These are phyloP conservation scores for Scopulariopsis brevicaulis DNA, from an alignment of 2,329 filamentous ascomycete species.

Conservation along the genomic window DNA sequence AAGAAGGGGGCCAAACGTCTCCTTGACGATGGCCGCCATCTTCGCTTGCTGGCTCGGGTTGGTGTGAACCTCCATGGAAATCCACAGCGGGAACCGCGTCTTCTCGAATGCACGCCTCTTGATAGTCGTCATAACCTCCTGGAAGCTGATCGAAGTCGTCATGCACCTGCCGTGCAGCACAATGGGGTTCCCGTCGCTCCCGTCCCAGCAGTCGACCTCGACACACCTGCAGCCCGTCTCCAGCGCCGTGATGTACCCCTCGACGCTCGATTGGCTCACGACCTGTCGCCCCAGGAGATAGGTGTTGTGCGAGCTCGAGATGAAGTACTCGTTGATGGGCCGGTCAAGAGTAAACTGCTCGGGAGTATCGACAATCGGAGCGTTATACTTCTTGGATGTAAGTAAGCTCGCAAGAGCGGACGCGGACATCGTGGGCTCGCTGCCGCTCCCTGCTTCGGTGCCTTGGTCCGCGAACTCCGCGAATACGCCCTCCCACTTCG, in stretches of 20 bases:
- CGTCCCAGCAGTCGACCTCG: slow-evolving; percentile 98
- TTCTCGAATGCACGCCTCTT: slow-evolving; percentile 88
- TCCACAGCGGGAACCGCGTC: slow-evolving; percentile 80
- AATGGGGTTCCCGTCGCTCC: slow-evolving; percentile 71
- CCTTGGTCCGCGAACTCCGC: slow-evolving; percentile 41
- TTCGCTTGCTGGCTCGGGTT: slow-evolving; percentile 66
- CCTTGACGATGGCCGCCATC: slow-evolving; percentile 86
- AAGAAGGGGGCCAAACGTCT: slow-evolving; percentile 70
- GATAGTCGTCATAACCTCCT: slow-evolving; percentile 85
- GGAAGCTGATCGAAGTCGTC: slow-evolving; percentile 80
- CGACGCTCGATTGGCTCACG: slow-evolving; percentile 79
- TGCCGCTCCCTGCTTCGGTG: neutral
- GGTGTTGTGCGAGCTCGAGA: slow-evolving; percentile 97
- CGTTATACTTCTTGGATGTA: slow-evolving; percentile 61
- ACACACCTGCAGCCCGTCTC: slow-evolving; percentile 87
- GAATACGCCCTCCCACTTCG: slow-evolving; percentile 62
- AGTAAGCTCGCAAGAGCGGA: slow-evolving; percentile 70
- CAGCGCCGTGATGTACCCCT: slow-evolving; percentile 86
- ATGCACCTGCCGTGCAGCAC: slow-evolving; percentile 87
- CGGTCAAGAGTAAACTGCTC: slow-evolving; percentile 58
- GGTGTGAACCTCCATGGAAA: slow-evolving; percentile 95
- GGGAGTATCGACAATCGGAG: slow-evolving; percentile 50
- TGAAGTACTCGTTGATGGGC: slow-evolving; percentile 93
- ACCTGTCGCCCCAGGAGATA: slow-evolving; percentile 90
- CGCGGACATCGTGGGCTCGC: slow-evolving; percentile 53